Base-by-base conservation (phyloP, 2,329 filamentous ascomycete genomes). In the Pleomassaria siparia region DNA sequence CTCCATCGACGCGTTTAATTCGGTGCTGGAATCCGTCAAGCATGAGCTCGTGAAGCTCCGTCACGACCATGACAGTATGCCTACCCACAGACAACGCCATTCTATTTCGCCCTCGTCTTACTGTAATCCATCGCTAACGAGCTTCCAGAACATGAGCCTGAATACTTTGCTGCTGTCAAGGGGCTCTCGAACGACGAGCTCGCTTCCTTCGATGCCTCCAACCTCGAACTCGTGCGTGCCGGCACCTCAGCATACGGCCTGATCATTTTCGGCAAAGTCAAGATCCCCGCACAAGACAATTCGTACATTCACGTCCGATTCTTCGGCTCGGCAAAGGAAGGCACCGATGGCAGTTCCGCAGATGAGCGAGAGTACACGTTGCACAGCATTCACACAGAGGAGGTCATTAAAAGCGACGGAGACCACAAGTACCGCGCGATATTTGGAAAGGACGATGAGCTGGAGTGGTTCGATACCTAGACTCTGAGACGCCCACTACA, bases 101-200 rank as follows among this genome's bases (percentile, higher is more conserved):
- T 28, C 33, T 35, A 22, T 4, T 24, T 43, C n/a, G 13, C 20
- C 32, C 12, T 26, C 5, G n/a, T n/a, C n/a, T n/a, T 16, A 35
- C 5, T 10, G 9, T 20, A 33, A 4, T 8, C 5, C 24, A 3
- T 16, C 13, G 21, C 32, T 16, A 11, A 3, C 40, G 53, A 29
- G 46, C 33, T 41, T 32, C 1, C 4, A 69, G 66, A 65, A 47
- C 67, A 72, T 46, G 67, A 71, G 40, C 63, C 66, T 7, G 63
- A 67, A 37, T 72, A 72, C 53, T 72, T 72, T 47, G 51, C 53
- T 30, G 55, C 59, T 5, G 66, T 71, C 43, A 74, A 74, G 37
- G 45, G 58, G 16, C 63, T 79, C 10, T 67, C 72, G 18, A 71
- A 75, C 40, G 58, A 63, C 10, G 64, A 70, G 0, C 59, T 70